Evolutionary conservation across 345 rosid species (phyloP).

Genomic region (Zanthoxylum bungeanum): DNA sequence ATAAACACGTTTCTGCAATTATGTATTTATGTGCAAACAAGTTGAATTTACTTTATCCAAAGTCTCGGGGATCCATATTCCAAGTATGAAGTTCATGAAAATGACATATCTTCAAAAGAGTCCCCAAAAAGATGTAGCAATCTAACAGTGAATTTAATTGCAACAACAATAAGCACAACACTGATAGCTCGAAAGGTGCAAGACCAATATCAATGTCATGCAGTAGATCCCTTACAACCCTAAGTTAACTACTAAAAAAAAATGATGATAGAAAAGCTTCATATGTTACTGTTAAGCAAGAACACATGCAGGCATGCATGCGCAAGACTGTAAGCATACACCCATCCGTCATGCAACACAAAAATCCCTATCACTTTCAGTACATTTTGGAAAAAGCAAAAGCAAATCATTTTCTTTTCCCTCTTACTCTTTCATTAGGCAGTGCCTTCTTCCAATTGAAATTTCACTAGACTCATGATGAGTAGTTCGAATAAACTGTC

Average conservation of each 20-base stretch:
- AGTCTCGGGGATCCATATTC: neutral
- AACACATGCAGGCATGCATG: neutral
- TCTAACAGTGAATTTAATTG: neutral
- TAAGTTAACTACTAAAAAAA: neutral
- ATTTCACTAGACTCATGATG: neutral
- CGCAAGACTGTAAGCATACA: neutral
- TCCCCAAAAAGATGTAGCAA: neutral
- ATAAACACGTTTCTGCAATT: neutral
- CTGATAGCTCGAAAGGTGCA: neutral
- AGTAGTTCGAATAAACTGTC: neutral
- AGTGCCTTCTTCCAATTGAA: neutral
- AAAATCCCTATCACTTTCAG: neutral
- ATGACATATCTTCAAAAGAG: neutral
- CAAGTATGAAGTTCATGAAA: neutral
- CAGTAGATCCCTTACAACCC: neutral
- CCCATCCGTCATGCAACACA: neutral
- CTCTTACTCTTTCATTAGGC: neutral
- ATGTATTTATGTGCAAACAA: neutral
- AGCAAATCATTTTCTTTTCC: neutral
- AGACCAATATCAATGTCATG: neutral
- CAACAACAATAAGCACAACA: neutral
- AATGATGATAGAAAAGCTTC: neutral
- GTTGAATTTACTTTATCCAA: neutral
- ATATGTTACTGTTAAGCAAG: neutral
- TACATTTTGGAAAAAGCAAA: neutral